Conservation (phyloP, 139 green algal species). For the Coccomyxa sp. region DNA sequence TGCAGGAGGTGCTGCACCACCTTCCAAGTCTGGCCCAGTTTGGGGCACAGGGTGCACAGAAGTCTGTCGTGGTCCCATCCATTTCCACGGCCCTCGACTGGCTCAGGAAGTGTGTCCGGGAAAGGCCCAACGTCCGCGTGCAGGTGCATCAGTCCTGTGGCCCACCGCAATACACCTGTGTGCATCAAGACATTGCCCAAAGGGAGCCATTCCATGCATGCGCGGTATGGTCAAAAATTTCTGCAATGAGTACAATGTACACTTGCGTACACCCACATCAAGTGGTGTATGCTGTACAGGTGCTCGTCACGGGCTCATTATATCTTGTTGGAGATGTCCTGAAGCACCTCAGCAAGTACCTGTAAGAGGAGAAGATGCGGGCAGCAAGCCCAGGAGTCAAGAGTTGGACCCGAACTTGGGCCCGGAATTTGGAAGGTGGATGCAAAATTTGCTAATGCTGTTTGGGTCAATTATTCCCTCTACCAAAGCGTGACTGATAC, state of each 20-base stretch:
- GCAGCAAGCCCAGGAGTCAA: too few relatives aligned
- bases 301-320: slow-evolving; percentile 92
- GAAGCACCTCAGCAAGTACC: neutral
- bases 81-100: neutral
- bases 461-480: too few relatives aligned
- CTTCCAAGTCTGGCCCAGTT: too few relatives aligned
- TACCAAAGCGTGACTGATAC: too few relatives aligned
- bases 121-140: neutral
- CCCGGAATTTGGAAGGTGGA: neutral
- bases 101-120: neutral
- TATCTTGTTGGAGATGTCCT: slow-evolving; percentile 93
- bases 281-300: slow-evolving; percentile 38
- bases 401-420: neutral
- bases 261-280: neutral
- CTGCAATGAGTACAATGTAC: neutral
- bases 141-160: neutral
- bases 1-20: too few relatives aligned
- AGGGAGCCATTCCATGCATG: too few relatives aligned
- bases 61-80: neutral
- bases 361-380: neutral
- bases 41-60: too few relatives aligned
- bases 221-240: neutral
- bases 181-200: too few relatives aligned
- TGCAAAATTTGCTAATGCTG: neutral
- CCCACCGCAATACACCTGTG: too few relatives aligned